Base-by-base conservation (phyloP, 2,329 filamentous ascomycete genomes). In the Endocalyx cinctus region DNA sequence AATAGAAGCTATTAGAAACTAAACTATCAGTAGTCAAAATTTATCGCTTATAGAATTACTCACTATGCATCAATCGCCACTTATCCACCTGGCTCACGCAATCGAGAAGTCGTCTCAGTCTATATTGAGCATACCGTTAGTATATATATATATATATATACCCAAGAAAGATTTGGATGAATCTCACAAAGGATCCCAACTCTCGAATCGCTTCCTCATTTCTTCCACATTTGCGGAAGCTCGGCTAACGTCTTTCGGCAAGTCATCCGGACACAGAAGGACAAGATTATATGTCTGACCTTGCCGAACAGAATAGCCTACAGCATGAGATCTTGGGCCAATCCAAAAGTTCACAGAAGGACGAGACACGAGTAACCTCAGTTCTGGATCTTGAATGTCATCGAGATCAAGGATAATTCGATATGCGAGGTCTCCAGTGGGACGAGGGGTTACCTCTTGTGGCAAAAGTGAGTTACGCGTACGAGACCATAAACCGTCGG, bases 121-220 rank as follows among this genome's bases (percentile, higher is more conserved):
- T n/a, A n/a, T n/a, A n/a, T n/a, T n/a, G n/a, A n/a, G n/a, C n/a
- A n/a, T n/a, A n/a, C n/a, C n/a, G n/a, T n/a, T n/a, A n/a, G n/a
- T n/a, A n/a, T n/a, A n/a, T n/a, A n/a, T n/a, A n/a, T n/a, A n/a
- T n/a, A n/a, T n/a, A n/a, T n/a, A n/a, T n/a, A n/a, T n/a, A n/a
- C n/a, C n/a, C n/a, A n/a, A n/a, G n/a, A n/a, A n/a, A n/a, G n/a
- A n/a, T n/a, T n/a, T n/a, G n/a, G n/a, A n/a, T n/a, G n/a, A n/a
- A n/a, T n/a, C n/a, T n/a, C n/a, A n/a, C 29, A 79, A 66, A 2
- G 79, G 79, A 58, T 85, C 80, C 82, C 82, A 86, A 1, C 63
- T 66, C 5, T 61, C 56, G 47, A 85, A 84, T 2, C 79, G 50
- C 4, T 59, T 59, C 31, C 61, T 65, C 75, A 84, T 79, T 56